Percentiles rank a stretch among this genome's conserved stretches.
These are phyloP conservation scores for Trichoderma atroviride DNA, from an alignment of 2,329 filamentous ascomycete species.

Conservation along the genomic window DNA sequence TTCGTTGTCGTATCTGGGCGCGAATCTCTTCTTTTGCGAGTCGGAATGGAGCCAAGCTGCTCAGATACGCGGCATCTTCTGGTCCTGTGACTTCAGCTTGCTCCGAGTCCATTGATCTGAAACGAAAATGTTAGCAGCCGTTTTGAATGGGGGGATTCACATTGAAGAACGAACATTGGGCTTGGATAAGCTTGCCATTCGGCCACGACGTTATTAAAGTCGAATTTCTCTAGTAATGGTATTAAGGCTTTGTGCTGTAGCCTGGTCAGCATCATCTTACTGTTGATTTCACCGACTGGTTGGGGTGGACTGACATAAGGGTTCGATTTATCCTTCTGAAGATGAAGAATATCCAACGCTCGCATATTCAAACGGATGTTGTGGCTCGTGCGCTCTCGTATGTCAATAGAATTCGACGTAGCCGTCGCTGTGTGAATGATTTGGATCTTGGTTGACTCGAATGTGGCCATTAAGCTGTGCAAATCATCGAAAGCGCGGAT, in stretches of 20 bases:
- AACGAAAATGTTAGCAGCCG: not conserved
- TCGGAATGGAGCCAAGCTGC: slow-evolving; percentile 12
- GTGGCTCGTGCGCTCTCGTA: slow-evolving; percentile 1
- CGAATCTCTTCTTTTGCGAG: slow-evolving; percentile 17
- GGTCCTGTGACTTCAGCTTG: slow-evolving; percentile 16
- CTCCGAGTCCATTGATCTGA: slow-evolving; percentile 8
- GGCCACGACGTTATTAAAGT: slow-evolving; percentile 17
- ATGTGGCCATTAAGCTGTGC: slow-evolving; percentile 18
- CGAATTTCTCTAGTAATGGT: slow-evolving; percentile 17
- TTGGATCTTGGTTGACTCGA: slow-evolving; percentile 20
- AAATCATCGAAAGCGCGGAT: slow-evolving; percentile 12
- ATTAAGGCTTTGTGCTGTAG: slow-evolving; percentile 11
- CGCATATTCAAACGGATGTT: slow-evolving; percentile 19
- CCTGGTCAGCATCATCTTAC: not conserved
- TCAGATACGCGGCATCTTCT: slow-evolving; percentile 10
- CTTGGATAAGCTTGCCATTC: slow-evolving; percentile 22
- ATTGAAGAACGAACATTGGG: not conserved
- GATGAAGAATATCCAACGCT: not conserved
- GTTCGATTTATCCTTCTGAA: slow-evolving; percentile 14
- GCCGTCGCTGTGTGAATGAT: slow-evolving; percentile 21
- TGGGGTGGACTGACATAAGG: not conserved
- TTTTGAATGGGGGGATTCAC: not conserved
- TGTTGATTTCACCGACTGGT: too few relatives aligned
- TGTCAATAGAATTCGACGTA: slow-evolving; percentile 10
- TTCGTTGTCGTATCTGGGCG: not conserved